These are phyloP conservation scores for Brasenia schreberi DNA, from an alignment of 164 flowering plant species.

Conservation along the genomic window DNA sequence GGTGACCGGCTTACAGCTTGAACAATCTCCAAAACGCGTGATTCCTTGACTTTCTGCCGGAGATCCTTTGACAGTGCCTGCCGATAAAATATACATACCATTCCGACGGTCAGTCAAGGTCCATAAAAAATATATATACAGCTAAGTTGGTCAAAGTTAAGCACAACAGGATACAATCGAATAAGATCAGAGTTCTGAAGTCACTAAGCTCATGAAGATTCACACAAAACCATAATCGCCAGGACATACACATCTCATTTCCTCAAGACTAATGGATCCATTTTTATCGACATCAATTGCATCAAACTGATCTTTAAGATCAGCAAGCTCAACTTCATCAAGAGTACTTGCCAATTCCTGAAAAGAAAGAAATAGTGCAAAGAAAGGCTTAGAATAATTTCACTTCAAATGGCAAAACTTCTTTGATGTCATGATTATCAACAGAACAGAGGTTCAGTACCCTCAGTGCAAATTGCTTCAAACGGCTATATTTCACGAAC, in stretches of 20 bases:
- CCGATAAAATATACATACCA: constrained; percentile 6
- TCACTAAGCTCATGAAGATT: too few species aligned
- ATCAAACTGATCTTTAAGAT: constrained; percentile 84
- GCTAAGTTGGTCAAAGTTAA: too few species aligned
- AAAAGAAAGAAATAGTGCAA: constrained; percentile 1
- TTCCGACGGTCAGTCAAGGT: too few species aligned
- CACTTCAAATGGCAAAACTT: neutral
- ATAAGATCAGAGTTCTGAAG: too few species aligned
- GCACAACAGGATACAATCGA: too few species aligned
- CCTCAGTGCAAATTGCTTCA: constrained; percentile 93
- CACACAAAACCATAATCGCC: too few species aligned
- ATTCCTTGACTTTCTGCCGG: constrained; percentile 84
- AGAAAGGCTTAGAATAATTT: too few species aligned
- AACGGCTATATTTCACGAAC: constrained; percentile 86
- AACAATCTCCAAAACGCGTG: constrained; percentile 79
- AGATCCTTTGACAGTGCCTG: constrained; percentile 98
- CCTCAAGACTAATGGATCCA: constrained; percentile 93
- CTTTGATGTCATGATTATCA: constrained; percentile 53
- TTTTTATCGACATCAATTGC: constrained; percentile 93
- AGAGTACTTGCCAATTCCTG: constrained; percentile 94
- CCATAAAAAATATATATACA: too few species aligned
- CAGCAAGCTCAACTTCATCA: constrained; percentile 70
- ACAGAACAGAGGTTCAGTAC: constrained; percentile 58
- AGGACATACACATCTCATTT: constrained; percentile 76
- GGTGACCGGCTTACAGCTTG: constrained; percentile 61